Percentiles rank a stretch among this genome's conserved stretches.
These are phyloP conservation scores for Pleurotus sapidus DNA, from an alignment of 768 basidiomycete species.

Conservation along the genomic window DNA sequence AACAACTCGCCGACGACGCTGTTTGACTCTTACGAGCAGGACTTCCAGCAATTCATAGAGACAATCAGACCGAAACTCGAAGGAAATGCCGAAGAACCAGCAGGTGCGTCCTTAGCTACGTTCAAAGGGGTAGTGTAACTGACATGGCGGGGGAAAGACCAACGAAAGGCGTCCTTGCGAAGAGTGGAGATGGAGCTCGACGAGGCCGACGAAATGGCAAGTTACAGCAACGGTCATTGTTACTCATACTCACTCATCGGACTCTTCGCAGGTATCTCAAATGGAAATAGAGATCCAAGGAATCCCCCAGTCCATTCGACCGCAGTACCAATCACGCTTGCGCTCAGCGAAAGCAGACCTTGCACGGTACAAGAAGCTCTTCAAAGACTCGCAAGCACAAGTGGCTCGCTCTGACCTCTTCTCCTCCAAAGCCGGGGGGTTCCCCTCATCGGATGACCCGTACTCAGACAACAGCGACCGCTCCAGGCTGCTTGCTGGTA, in stretches of 20 bases:
- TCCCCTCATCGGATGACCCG: conserved; percentile 70
- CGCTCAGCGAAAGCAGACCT: conserved; percentile 74
- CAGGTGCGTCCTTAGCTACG: conserved; percentile 48
- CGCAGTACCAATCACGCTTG: conserved; percentile 75
- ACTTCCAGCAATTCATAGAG: conserved; percentile 80
- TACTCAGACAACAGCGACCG: conserved; percentile 71
- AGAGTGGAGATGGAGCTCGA: conserved; percentile 94
- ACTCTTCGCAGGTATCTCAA: conserved; percentile 75
- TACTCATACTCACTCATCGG: neutral
- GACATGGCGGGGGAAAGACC: conserved; percentile 15
- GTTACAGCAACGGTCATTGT: conserved; percentile 15
- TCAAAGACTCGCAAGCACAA: conserved; percentile 69
- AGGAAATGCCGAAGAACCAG: conserved; percentile 61
- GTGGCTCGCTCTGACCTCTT: conserved; percentile 80
- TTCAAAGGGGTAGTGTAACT: neutral
- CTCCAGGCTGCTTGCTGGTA: conserved; percentile 76
- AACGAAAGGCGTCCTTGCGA: conserved; percentile 75
- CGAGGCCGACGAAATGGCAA: conserved; percentile 96
- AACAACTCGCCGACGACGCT: conserved; percentile 80
- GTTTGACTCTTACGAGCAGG: conserved; percentile 92
- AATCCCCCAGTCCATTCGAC: conserved; percentile 81
- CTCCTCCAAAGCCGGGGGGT: conserved; percentile 39
- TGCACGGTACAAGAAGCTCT: conserved; percentile 74
- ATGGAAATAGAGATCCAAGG: conserved; percentile 99
- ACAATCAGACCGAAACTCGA: conserved; percentile 79